Conservation (phyloP, 1,139 yeast genomes). For the Nakaseomyces sp. region DNA sequence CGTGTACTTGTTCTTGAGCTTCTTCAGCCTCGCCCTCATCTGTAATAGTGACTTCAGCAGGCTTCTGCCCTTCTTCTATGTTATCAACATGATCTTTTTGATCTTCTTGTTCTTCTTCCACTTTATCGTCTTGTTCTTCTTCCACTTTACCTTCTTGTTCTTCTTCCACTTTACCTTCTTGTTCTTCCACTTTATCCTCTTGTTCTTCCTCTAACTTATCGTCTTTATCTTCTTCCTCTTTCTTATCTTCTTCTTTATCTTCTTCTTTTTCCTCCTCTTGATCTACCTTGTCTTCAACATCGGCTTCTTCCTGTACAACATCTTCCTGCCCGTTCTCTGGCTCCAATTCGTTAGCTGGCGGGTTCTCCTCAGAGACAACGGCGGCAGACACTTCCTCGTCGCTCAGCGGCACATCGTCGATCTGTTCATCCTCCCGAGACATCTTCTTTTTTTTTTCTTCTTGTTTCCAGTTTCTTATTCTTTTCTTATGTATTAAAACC, state of each 20-base stretch:
- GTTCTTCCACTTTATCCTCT: not conserved
- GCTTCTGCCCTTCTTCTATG: not conserved
- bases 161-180: too few relatives aligned
- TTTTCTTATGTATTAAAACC: too few relatives aligned
- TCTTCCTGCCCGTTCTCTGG: not conserved
- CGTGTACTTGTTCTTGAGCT: not conserved
- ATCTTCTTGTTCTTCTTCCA: constrained; percentile 2
- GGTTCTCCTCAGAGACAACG: too few relatives aligned
- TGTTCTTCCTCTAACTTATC: constrained; percentile 2
- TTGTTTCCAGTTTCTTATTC: too few relatives aligned
- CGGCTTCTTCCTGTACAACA: constrained; percentile 7
- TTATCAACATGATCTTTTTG: constrained; percentile 1
- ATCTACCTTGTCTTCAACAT: too few relatives aligned
- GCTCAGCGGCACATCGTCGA: constrained; percentile 3
- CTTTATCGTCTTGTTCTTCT: not conserved
- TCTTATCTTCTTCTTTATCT: too few relatives aligned
- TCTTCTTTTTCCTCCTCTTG: too few relatives aligned
- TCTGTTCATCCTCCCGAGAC: not conserved
- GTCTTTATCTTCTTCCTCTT: constrained; percentile 6
- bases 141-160: too few relatives aligned
- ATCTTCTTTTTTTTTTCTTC: not conserved
- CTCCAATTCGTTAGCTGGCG: too few relatives aligned
- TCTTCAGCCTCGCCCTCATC: constrained; percentile 3
- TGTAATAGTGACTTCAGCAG: not conserved
- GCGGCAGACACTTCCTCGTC: not conserved